Conservation (phyloP, 768 basidiomycete genomes). For the Boletus rubroflammeus region DNA sequence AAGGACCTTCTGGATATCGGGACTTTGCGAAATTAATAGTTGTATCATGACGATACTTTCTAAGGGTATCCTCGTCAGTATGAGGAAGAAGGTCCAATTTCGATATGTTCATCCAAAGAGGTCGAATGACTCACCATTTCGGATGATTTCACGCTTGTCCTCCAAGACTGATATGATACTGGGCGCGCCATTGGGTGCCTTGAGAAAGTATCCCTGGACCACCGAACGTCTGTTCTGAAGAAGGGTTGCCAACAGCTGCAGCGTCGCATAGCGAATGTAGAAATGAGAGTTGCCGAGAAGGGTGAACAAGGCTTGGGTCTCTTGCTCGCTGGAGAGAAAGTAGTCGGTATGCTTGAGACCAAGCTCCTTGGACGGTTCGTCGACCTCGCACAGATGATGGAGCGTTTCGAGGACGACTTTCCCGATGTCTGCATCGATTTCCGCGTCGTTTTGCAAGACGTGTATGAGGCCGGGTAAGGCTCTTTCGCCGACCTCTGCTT, state of each 20-base stretch:
- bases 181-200: slow-evolving; percentile 70
- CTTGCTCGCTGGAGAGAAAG: slow-evolving; percentile 68
- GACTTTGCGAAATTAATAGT: slow-evolving; percentile 75
- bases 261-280: slow-evolving; percentile 78
- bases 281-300: slow-evolving; percentile 76
- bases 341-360: slow-evolving; percentile 81
- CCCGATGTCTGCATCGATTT: slow-evolving; percentile 87
- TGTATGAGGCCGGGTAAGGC: slow-evolving; percentile 77
- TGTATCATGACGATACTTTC: slow-evolving; percentile 85
- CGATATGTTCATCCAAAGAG: not conserved
- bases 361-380: slow-evolving; percentile 56
- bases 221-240: slow-evolving; percentile 77
- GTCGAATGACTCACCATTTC: slow-evolving; percentile 60
- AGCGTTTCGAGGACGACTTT: slow-evolving; percentile 92
- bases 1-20: slow-evolving; percentile 94
- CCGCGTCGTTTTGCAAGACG: slow-evolving; percentile 82
- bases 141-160: slow-evolving; percentile 84
- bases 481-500: slow-evolving; percentile 77
- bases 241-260: slow-evolving; percentile 78
- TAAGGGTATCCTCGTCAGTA: slow-evolving; percentile 31
- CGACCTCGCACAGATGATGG: slow-evolving; percentile 77
- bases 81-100: not conserved
- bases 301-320: slow-evolving; percentile 70
- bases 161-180: slow-evolving; percentile 74
- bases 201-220: slow-evolving; percentile 91